A percentile compares a stretch with the other conserved stretches of the same genome.
Conservation (phyloP, 495 filamentous ascomycete species). For the Hypoxylon rickii region DNA sequence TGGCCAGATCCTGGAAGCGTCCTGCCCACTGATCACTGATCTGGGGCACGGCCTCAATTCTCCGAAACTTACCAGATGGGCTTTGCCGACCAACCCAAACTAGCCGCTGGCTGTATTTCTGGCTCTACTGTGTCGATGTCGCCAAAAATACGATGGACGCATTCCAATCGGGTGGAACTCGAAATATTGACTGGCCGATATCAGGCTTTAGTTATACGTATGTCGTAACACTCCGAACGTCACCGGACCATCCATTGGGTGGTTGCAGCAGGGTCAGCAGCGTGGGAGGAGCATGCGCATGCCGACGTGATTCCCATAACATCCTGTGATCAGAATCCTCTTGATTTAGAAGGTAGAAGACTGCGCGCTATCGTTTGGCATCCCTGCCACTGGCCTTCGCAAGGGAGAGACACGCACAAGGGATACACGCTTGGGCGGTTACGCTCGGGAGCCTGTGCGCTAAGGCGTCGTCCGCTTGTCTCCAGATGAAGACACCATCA, state of each 20-base stretch:
- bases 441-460: conserved; percentile 31
- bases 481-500: conserved; percentile 36
- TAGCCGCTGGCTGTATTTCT: conserved; percentile 15
- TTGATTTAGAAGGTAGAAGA: conserved; percentile 31
- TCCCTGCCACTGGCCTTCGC: conserved; percentile 22
- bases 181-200: conserved; percentile 27
- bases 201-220: conserved; percentile 37
- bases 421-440: conserved; percentile 22
- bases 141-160: conserved; percentile 8
- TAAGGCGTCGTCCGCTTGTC: conserved; percentile 27
- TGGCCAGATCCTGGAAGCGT: conserved; percentile 19
- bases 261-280: conserved; percentile 32
- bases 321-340: conserved; percentile 24
- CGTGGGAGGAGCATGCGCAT: conserved; percentile 29
- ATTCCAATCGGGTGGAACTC: conserved; percentile 24
- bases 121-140: conserved; percentile 15
- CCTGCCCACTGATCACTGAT: conserved; percentile 27
- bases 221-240: conserved; percentile 33
- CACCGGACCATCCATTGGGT: conserved; percentile 33
- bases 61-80: conserved; percentile 41
- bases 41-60: conserved; percentile 30
- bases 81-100: conserved; percentile 26
- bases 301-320: conserved; percentile 22
- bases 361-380: conserved; percentile 22
- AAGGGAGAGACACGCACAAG: conserved; percentile 10